These are phyloP conservation scores for Crithidia mellificae DNA, from an alignment of 208 protist species.

Conservation along the genomic window DNA sequence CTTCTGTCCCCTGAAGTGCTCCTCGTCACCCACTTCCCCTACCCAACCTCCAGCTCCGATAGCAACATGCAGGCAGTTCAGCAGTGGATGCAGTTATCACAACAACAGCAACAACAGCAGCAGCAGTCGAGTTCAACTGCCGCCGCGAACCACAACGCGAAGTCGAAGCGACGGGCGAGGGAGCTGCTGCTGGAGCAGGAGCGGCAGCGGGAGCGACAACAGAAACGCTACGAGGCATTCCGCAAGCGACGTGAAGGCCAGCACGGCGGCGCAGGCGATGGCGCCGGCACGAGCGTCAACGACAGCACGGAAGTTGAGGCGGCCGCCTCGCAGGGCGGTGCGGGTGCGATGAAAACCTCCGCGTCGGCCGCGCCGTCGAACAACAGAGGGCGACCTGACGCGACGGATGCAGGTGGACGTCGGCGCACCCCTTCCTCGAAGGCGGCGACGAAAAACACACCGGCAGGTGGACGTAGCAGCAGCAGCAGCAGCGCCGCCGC, in stretches of 20 bases:
- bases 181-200: constrained; percentile 32
- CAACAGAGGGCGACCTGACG: no score
- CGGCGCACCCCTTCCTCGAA: background rate
- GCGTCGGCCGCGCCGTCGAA: no score
- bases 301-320: background rate
- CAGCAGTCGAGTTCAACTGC: no score
- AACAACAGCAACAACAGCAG: constrained; percentile 9
- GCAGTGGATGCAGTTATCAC: constrained; percentile 22
- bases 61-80: constrained; percentile 29
- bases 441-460: no score
- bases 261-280: constrained; percentile 11
- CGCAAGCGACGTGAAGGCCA: constrained; percentile 29
- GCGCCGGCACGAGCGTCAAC: background rate
- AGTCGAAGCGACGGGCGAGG: constrained; percentile 10
- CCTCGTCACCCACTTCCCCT: constrained; percentile 73
- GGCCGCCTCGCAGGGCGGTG: no score
- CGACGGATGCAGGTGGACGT: no score
- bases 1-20: constrained; percentile 66
- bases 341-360: no score
- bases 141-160: constrained; percentile 10
- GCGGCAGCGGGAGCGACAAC: constrained; percentile 22
- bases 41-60: constrained; percentile 37
- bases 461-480: background rate
- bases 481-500: background rate
- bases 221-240: constrained; percentile 36